Percentiles rank a stretch among this genome's conserved stretches.
Conservation (phyloP, 2,329 filamentous ascomycete species). For the Mycogone perniciosa region DNA sequence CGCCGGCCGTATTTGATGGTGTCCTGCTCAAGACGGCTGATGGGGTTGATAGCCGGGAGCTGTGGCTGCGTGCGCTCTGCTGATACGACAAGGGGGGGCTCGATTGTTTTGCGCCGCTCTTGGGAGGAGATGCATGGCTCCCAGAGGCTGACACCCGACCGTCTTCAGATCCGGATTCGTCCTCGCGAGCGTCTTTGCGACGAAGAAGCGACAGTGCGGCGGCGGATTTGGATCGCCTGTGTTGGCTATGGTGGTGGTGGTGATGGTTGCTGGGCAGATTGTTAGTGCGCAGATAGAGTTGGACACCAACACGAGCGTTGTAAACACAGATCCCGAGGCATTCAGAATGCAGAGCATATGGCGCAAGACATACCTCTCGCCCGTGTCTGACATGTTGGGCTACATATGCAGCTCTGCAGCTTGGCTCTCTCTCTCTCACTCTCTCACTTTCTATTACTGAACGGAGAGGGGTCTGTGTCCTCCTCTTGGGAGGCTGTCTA, state of each 20-base stretch:
- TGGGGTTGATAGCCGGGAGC: slow-evolving; percentile 40
- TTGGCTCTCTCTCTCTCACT: not conserved
- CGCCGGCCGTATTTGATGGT: slow-evolving; percentile 28
- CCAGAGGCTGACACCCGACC: slow-evolving; percentile 31
- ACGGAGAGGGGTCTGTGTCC: too few species aligned
- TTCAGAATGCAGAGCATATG: not conserved
- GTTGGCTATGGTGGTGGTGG: slow-evolving; percentile 18
- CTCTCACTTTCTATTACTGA: not conserved
- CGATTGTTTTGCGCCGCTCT: slow-evolving; percentile 19
- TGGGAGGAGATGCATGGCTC: slow-evolving; percentile 28
- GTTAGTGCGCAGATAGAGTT: too few species aligned
- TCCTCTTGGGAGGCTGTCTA: too few species aligned
- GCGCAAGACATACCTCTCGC: slow-evolving; percentile 22
- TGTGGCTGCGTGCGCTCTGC: slow-evolving; percentile 35
- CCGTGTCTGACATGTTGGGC: slow-evolving; percentile 26
- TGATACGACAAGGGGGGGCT: slow-evolving; percentile 31
- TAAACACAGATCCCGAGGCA: not conserved
- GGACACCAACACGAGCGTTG: not conserved
- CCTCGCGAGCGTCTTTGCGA: slow-evolving; percentile 43
- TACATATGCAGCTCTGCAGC: slow-evolving; percentile 1
- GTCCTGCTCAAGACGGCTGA: slow-evolving; percentile 36
- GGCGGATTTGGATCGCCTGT: slow-evolving; percentile 50
- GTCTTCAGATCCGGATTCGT: slow-evolving; percentile 50
- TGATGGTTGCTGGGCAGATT: not conserved
- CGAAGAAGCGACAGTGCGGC: slow-evolving; percentile 49